Evolutionary conservation across 805 yeast genomes (phyloP).

Genomic region (Debaryomyces castellii): DNA sequence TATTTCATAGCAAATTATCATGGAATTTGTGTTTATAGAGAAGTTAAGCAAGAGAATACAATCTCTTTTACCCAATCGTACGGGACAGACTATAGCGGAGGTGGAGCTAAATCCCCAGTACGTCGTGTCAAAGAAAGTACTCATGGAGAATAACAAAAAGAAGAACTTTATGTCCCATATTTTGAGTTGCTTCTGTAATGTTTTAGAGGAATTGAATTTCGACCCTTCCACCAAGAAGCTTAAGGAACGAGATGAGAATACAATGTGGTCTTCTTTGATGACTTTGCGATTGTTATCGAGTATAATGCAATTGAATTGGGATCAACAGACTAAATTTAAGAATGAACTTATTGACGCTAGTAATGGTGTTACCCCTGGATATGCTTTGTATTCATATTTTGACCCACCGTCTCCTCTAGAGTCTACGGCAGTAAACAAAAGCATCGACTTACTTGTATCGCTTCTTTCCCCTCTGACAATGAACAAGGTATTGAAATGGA

Average conservation of each 20-base stretch:
- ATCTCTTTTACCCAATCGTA: conserved; percentile 35
- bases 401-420: conserved; percentile 28
- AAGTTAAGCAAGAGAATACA: conserved; percentile 28
- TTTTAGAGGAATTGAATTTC: conserved; percentile 22
- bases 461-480: conserved; percentile 30
- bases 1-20: conserved; percentile 1
- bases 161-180: conserved; percentile 17
- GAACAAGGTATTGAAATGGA: conserved; percentile 25
- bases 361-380: conserved; percentile 14
- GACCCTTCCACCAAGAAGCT: conserved; percentile 21
- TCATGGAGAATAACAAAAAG: conserved; percentile 11
- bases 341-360: conserved; percentile 6
- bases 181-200: conserved; percentile 19
- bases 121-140: conserved; percentile 27
- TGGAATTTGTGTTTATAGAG: conserved; percentile 18
- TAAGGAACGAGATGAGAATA: conserved; percentile 28
- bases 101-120: conserved; percentile 43
- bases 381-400: conserved; percentile 27
- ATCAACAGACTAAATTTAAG: conserved; percentile 12
- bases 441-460: conserved; percentile 29
- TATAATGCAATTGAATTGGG: conserved; percentile 31
- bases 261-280: conserved; percentile 30
- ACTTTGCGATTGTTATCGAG: conserved; percentile 29
- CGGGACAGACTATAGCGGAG: conserved; percentile 38
- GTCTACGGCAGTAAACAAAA: conserved; percentile 13